Conservation (phyloP, 2,329 filamentous ascomycete genomes). For the Onygena corvina region DNA sequence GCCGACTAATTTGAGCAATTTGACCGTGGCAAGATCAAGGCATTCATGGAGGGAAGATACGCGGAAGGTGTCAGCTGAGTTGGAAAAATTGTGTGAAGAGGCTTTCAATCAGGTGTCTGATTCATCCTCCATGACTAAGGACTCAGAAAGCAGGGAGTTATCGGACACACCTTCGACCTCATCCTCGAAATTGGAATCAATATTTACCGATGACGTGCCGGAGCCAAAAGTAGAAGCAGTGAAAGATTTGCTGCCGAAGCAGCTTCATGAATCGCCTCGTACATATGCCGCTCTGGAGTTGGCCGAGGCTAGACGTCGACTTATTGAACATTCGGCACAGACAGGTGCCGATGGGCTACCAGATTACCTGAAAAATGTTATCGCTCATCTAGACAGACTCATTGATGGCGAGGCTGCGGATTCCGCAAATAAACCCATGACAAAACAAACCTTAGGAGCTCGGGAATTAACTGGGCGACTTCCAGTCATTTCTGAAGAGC, state of each 20-base stretch:
- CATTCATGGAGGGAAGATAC: constrained; percentile 59
- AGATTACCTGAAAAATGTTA: constrained; percentile 46
- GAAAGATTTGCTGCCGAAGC: constrained; percentile 30
- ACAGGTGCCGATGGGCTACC: constrained; percentile 35
- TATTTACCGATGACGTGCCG: neutral
- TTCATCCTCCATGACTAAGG: neutral
- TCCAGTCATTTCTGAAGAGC: constrained; percentile 13
- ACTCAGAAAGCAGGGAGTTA: neutral
- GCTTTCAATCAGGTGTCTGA: constrained; percentile 54
- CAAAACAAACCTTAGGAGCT: neutral
- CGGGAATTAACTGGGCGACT: constrained; percentile 11
- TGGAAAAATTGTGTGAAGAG: constrained; percentile 83
- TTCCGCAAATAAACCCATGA: constrained; percentile 36
- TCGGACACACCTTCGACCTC: neutral
- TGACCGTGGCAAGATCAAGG: constrained; percentile 33
- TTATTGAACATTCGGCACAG: constrained; percentile 41
- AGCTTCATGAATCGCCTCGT: constrained; percentile 38
- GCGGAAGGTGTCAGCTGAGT: constrained; percentile 67
- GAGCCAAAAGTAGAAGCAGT: neutral
- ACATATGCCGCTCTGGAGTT: constrained; percentile 45
- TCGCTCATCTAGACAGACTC: constrained; percentile 47
- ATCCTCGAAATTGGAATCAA: neutral
- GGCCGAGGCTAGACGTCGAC: constrained; percentile 46
- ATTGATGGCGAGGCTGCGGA: constrained; percentile 36
- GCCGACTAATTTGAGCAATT: constrained; percentile 20